A percentile compares a stretch with the other conserved stretches of the same genome.
Evolutionary conservation across 306 rosid species (phyloP).

Genomic region (Pyrus bretschneideri): DNA sequence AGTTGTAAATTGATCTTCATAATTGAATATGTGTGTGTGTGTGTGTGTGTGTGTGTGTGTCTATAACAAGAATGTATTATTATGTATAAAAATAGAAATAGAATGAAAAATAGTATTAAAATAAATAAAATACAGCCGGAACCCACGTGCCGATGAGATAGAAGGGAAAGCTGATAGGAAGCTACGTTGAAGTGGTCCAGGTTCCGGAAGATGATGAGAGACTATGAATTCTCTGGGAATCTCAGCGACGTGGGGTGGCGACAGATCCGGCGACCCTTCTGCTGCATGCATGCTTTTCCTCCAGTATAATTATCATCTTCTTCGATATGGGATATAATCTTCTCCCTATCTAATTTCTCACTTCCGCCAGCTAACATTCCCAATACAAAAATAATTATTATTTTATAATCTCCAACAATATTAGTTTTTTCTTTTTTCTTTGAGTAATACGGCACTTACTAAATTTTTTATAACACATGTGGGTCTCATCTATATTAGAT

Average conservation of each 20-base stretch:
- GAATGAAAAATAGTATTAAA: conserved; percentile 28
- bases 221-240: conserved; percentile 14
- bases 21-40: too few relatives aligned
- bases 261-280: conserved; percentile 59
- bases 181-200: conserved; percentile 15
- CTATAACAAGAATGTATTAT: neutral
- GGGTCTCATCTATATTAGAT: too few relatives aligned
- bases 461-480: too few relatives aligned
- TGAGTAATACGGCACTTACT: neutral
- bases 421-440: too few relatives aligned
- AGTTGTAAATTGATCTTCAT: too few relatives aligned
- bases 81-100: neutral
- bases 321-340: neutral
- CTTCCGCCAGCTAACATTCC: conserved; percentile 69
- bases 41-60: too few relatives aligned
- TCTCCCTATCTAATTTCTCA: conserved; percentile 2
- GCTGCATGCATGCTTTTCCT: conserved; percentile 21
- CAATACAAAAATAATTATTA: conserved; percentile 19
- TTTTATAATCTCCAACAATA: neutral
- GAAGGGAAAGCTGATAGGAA: conserved; percentile 41
- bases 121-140: neutral
- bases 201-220: neutral
- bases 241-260: conserved; percentile 69
- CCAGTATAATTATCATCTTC: neutral
- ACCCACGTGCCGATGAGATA: conserved; percentile 42